phyloP scores from a whole-genome alignment of 371 early-diverging fungal genomes.

The Syncephalastrum monosporum region DNA sequence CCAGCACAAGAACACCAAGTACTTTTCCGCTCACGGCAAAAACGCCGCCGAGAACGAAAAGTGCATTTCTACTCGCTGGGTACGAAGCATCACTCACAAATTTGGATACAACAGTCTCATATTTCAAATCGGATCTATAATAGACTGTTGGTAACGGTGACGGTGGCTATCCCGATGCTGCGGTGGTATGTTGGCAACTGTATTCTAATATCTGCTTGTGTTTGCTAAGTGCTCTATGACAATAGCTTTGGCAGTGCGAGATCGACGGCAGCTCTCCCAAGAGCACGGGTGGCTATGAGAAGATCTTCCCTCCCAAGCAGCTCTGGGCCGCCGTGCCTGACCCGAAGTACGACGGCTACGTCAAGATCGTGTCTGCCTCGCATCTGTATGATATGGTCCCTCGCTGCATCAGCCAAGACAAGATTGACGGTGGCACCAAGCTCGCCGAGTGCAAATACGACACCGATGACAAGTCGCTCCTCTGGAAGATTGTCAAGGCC shows the following conservation, averaged over 20 bases:
- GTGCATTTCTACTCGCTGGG: conserved; percentile 39
- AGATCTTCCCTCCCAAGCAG: conserved; percentile 29
- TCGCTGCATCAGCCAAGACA: conserved; percentile 21
- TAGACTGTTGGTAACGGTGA: conserved; percentile 8
- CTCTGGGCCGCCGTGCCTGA: conserved; percentile 32
- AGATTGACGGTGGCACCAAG: conserved; percentile 29
- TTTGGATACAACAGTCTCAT: not conserved
- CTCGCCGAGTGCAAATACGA: conserved; percentile 27
- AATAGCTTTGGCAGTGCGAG: conserved; percentile 41
- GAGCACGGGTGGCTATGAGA: conserved; percentile 23
- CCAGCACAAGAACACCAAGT: conserved; percentile 25
- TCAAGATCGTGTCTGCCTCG: conserved; percentile 30
- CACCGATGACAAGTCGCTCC: conserved; percentile 19
- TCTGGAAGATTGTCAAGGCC: conserved; percentile 23
- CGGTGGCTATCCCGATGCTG: conserved; percentile 36
- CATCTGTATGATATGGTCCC: conserved; percentile 38
- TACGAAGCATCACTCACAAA: conserved; percentile 2
- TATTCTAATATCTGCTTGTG: not conserved
- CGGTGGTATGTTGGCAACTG: conserved; percentile 18
- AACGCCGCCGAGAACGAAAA: conserved; percentile 26
- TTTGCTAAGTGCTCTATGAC: conserved; percentile 1
- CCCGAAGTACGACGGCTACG: conserved; percentile 16
- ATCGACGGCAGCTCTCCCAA: conserved; percentile 15
- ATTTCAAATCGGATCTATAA: not conserved
- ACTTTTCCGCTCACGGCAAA: conserved; percentile 22